A percentile compares a stretch with the other conserved stretches of the same genome.
phyloP scores from a whole-genome alignment of 805 yeast genomes.

The Wickerhamiella brachini region DNA sequence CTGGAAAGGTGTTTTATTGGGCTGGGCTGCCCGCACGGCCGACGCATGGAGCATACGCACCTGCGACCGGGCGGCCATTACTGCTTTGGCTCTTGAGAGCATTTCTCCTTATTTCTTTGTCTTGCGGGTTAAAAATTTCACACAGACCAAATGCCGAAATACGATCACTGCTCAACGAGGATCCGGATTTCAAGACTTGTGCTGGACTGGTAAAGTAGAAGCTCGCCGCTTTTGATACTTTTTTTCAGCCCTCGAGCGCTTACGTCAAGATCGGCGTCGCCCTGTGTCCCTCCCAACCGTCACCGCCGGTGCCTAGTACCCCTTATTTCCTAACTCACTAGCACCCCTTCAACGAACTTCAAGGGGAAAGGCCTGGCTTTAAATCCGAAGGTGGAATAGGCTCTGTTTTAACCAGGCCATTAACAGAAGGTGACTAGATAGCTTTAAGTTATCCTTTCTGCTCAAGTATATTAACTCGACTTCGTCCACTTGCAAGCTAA shows the following conservation, averaged over 20 bases:
- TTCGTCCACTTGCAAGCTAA: too few relatives aligned
- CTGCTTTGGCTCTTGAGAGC: background rate
- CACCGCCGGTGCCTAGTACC: too few relatives aligned
- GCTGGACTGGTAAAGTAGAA: background rate
- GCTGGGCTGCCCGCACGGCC: slow-evolving; percentile 1
- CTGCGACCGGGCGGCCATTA: background rate
- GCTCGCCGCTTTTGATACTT: background rate
- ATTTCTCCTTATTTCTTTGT: background rate
- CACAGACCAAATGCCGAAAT: background rate
- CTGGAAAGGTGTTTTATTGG: slow-evolving; percentile 47
- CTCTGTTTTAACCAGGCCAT: too few relatives aligned
- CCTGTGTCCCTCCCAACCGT: too few relatives aligned
- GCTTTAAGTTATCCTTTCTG: too few relatives aligned
- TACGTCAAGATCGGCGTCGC: background rate
- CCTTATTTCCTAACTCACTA: too few relatives aligned
- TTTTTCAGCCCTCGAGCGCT: background rate
- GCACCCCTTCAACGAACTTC: too few relatives aligned
- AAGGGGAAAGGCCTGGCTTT: too few relatives aligned
- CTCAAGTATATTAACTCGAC: too few relatives aligned
- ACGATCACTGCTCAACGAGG: background rate
- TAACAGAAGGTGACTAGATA: too few relatives aligned
- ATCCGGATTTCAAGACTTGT: background rate
- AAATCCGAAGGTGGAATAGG: too few relatives aligned
- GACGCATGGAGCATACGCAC: slow-evolving; percentile 1
- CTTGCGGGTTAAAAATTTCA: background rate